Evolutionary conservation across 2,329 filamentous ascomycete genomes (phyloP).

Genomic region (Aspergillus sp.): DNA sequence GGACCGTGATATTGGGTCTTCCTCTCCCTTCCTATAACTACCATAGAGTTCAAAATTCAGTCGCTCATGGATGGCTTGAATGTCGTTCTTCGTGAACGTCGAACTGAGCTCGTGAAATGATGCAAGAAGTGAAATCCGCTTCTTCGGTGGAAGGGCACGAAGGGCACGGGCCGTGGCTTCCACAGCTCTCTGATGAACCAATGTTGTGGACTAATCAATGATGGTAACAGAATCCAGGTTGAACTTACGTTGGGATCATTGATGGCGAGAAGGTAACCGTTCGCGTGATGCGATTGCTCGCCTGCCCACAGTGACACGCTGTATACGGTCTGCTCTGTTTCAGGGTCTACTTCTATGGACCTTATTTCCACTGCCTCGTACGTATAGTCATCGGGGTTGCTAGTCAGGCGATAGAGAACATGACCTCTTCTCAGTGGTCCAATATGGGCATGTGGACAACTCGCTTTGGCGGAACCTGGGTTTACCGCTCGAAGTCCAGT

Average conservation of each 20-base stretch:
- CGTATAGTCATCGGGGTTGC: neutral
- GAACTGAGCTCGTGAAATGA: neutral
- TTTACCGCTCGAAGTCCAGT: neutral
- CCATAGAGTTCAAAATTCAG: neutral
- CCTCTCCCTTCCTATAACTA: neutral
- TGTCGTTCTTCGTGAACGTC: neutral
- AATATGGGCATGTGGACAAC: neutral
- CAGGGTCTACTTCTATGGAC: neutral
- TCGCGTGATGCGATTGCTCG: neutral
- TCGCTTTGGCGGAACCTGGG: neutral
- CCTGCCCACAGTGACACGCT: neutral
- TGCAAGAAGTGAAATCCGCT: neutral
- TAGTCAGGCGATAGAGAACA: neutral
- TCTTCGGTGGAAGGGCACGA: neutral
- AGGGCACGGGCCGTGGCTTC: neutral
- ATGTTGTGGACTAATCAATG: neutral
- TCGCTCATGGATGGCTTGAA: neutral
- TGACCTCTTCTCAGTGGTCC: neutral
- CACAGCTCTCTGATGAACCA: neutral
- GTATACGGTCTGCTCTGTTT: neutral
- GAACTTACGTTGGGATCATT: neutral
- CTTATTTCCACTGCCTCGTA: neutral
- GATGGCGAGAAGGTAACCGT: neutral
- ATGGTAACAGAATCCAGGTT: neutral
- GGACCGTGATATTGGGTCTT: neutral